Evolutionary conservation across 108 stramenopile species (phyloP).

Genomic region (Seminavis robusta): DNA sequence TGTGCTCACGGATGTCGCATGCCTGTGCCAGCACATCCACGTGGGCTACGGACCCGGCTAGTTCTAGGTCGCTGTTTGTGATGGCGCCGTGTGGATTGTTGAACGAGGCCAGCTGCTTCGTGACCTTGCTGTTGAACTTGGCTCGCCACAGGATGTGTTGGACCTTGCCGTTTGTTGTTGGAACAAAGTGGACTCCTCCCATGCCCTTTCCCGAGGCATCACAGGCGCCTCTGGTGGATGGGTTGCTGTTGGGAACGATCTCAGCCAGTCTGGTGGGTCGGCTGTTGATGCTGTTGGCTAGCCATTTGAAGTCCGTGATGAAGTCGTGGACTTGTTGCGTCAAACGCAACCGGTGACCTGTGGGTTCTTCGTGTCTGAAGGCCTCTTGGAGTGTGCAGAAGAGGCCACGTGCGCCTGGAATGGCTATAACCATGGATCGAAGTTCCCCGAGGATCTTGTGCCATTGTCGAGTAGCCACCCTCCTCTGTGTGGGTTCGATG

Average conservation of each 20-base stretch:
- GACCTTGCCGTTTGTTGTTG: not conserved
- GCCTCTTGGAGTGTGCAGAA: conserved; percentile 38
- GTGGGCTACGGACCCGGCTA: conserved; percentile 35
- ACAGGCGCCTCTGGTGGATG: conserved; percentile 14
- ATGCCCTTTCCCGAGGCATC: conserved; percentile 29
- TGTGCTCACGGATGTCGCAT: conserved; percentile 29
- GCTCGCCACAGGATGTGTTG: conserved; percentile 37
- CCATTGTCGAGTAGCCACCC: conserved; percentile 11
- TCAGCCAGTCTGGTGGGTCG: conserved; percentile 39
- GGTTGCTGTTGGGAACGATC: conserved; percentile 16
- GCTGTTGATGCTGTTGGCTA: not conserved
- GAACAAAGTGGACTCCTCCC: conserved; percentile 20
- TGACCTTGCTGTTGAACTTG: conserved; percentile 22
- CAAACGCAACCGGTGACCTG: conserved; percentile 4
- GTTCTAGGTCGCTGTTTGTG: conserved; percentile 36
- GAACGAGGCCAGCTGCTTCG: conserved; percentile 1
- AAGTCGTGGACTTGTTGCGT: conserved; percentile 1
- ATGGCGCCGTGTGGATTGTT: conserved; percentile 23
- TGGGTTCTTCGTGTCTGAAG: conserved; percentile 4
- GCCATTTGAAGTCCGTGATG: conserved; percentile 18
- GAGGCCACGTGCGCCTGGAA: conserved; percentile 30
- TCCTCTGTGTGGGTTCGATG: not conserved
- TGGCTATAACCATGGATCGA: conserved; percentile 36
- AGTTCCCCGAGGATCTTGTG: conserved; percentile 39
- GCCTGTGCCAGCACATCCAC: conserved; percentile 25